phyloP scores from a whole-genome alignment of 208 protist species.

The Angomonas ambiguus region DNA sequence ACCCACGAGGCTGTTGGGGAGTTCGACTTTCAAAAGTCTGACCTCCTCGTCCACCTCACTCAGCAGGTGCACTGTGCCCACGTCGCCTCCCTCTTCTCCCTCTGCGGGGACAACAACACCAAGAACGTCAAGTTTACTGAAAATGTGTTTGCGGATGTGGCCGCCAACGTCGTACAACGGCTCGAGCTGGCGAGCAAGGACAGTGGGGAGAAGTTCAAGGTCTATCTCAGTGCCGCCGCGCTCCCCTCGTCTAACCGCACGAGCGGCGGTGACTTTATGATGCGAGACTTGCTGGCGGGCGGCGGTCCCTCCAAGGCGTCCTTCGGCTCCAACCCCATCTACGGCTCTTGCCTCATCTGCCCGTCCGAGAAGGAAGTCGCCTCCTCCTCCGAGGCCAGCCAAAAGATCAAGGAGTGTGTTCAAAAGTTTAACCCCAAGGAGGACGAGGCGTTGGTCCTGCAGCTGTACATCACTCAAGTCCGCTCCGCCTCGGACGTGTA shows the following conservation, averaged over 20 bases:
- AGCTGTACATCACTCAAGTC: neutral
- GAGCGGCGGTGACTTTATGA: neutral
- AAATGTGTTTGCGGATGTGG: neutral
- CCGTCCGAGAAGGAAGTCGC: neutral
- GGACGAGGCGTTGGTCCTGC: neutral
- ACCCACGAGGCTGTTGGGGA: neutral
- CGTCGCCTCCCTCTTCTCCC: neutral
- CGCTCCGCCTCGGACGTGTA: neutral
- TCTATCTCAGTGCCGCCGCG: neutral
- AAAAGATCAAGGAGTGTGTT: neutral
- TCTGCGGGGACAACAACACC: neutral
- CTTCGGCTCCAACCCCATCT: conserved; percentile 2
- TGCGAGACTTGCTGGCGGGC: neutral
- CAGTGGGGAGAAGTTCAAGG: neutral
- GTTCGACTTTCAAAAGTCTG: neutral
- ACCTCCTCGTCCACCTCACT: neutral
- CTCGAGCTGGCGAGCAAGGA: neutral
- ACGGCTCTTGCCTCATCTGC: neutral
- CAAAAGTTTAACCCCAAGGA: conserved; percentile 1
- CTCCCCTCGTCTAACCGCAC: neutral
- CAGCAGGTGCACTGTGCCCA: conserved; percentile 1
- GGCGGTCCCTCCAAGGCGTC: neutral
- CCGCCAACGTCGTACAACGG: neutral
- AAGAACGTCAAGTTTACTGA: neutral
- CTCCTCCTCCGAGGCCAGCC: neutral